Base-by-base conservation (phyloP, 371 early-diverging fungal species). In the Mucor lusitanicus region DNA sequence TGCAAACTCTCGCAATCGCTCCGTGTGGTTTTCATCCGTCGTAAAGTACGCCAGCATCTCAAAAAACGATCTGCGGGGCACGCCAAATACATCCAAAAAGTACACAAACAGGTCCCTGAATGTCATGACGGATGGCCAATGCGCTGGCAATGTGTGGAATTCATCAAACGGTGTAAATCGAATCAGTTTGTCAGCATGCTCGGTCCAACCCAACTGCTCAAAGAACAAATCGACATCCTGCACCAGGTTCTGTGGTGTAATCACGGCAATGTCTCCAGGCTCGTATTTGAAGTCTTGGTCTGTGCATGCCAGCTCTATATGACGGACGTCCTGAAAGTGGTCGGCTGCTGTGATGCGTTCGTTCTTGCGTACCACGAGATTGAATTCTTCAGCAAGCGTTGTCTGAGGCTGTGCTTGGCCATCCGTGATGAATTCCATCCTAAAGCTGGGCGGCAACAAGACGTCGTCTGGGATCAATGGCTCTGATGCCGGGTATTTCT, bases 301-400 rank as follows among this genome's bases (percentile, higher is more conserved):
- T 37, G 71, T 64, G 8, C 77, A 67, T 7, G 68, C 64, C 12
- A 94, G 76, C 25, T 77, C 85, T 13, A 97, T 59, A 61, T 91
- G 94, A 8, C 96, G 86, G 4, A 95, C 94, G 71, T 97, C 98
- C 76, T 97, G 98, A 67, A 94, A 94, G 68, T 97, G 97, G 35
- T 88, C 87, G 3, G 59, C 40, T 3, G 91, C 74, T 2, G 98
- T 96, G 48, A 97, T 84, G 12, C 97, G 79, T 44, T 84, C 69
- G 54, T 87, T 90, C 21, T 75, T 60, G 23, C 78, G 68, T 6
- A 91, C 64, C 1, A 66, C 68, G 8, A 84, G 74, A 58, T 78
- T 42, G 44, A 83, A 82, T 58, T 75, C 72, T 17, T 70, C 74
- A 6, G 71, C 39, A 23, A 66, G 46, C 8, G 56, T 57, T 42